Percentiles rank a stretch among this genome's conserved stretches.
Conservation (phyloP, 495 filamentous ascomycete species). For the Mytilinidion resinicola region DNA sequence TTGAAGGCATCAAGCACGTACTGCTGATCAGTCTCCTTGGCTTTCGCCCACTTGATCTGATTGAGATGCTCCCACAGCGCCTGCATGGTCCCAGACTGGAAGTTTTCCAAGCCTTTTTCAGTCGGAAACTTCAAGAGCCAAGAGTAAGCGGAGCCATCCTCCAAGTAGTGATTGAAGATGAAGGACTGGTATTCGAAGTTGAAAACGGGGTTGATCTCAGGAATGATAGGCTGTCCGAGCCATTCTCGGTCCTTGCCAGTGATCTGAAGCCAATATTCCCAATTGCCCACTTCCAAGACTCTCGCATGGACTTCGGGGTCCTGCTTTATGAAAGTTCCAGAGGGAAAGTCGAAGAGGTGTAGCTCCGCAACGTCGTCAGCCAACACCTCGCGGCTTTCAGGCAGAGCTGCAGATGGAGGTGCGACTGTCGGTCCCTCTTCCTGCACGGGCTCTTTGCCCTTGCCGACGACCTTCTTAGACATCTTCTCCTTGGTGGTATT, state of each 20-base stretch:
- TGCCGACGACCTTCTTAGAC: slow-evolving; percentile 17
- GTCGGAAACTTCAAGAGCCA: slow-evolving; percentile 94
- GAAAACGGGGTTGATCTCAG: slow-evolving; percentile 96
- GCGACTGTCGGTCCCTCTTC: slow-evolving; percentile 42
- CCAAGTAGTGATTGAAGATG: slow-evolving; percentile 93
- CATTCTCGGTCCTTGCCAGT: slow-evolving; percentile 70
- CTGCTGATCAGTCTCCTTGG: slow-evolving; percentile 84
- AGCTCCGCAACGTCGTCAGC: slow-evolving; percentile 72
- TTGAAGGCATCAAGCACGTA: slow-evolving; percentile 96
- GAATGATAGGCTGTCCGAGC: slow-evolving; percentile 77
- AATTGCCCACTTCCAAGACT: slow-evolving; percentile 80
- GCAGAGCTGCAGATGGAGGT: slow-evolving; percentile 57
- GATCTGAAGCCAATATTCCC: slow-evolving; percentile 96
- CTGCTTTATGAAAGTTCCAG: slow-evolving; percentile 75
- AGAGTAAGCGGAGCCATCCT: slow-evolving; percentile 85
- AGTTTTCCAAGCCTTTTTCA: slow-evolving; percentile 67
- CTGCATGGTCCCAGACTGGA: slow-evolving; percentile 91
- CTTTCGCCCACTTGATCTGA: slow-evolving; percentile 86
- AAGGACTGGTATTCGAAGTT: slow-evolving; percentile 97
- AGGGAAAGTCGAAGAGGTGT: slow-evolving; percentile 86
- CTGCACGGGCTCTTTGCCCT: slow-evolving; percentile 17
- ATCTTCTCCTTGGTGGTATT: slow-evolving; percentile 27
- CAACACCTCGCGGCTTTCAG: slow-evolving; percentile 66
- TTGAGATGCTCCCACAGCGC: slow-evolving; percentile 97
- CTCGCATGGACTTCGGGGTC: slow-evolving; percentile 66